Evolutionary conservation across 2,329 filamentous ascomycete genomes (phyloP), one percentile per base, ranked within the genome.

Genomic region (Tolypocladium album): DNA sequence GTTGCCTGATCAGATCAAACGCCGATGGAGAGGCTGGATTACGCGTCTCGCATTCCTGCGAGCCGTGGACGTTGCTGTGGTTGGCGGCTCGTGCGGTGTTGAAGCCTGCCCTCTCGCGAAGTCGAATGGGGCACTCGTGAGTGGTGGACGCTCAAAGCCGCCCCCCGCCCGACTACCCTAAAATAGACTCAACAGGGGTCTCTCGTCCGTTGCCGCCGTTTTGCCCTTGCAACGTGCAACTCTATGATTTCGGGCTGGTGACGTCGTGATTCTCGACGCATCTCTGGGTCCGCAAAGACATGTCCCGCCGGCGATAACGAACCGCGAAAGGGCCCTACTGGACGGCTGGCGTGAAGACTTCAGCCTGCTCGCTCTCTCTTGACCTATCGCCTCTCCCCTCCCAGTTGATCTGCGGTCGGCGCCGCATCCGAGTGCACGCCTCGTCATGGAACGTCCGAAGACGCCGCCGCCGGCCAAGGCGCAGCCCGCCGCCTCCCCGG

Each of bases 391-490:
- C 2, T 4, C 20, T 6, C 6, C 17, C 8, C 34, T 2, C 12
- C 31, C 20, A 38, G 22, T 31, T 15, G 50, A 13, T 38, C 27
- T 36, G 50, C 50, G 20, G 17, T 5, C 20, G 17, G 27, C 8
- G 55, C 55, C 31, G 39, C 24, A 17, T 11, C 55, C 4, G 9
- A 27, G 55, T 22, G 31, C 50, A 55, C 31, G 50, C 20, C 4
- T 11, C 20, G 3, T 59, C 12, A 83, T 83, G 80, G 79, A 79
- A 55, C 75, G 75, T 13, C 72, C 77, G 34, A 69, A 70, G 15
- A 82, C 80, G 60, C 79, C 80, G 59, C 78, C 79, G 45, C 66
- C 68, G 59, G 62, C 72, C 59, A 71, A 58, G 60, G 68, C 67
- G 55, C 70, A 68, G 22, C 69, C 67, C 8, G 68, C 68, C 47